Conservation (phyloP, 176 grass and related monocot species). For the Canna indica region DNA sequence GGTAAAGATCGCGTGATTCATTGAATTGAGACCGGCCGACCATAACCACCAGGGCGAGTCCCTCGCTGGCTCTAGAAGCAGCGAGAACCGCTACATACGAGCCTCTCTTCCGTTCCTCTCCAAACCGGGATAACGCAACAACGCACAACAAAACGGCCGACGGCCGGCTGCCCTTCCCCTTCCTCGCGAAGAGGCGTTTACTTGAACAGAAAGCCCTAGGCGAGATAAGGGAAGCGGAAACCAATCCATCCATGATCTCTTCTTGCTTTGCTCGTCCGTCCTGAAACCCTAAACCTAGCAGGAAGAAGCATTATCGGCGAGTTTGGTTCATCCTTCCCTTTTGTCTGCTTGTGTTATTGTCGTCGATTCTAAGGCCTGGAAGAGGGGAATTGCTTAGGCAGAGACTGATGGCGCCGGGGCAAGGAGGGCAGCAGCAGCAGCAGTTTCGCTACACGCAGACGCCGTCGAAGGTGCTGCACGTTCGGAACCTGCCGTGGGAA, state of each 20-base stretch:
- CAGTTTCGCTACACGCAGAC: slow-evolving; percentile 13
- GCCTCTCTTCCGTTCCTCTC: not conserved
- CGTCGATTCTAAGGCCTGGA: not conserved
- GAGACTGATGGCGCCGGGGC: not conserved
- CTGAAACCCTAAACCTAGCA: not conserved
- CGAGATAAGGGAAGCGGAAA: not conserved
- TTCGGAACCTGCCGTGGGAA: slow-evolving; percentile 7
- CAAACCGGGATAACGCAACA: not conserved
- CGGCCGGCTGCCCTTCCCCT: not conserved
- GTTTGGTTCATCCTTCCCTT: not conserved
- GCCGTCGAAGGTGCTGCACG: slow-evolving; percentile 8
- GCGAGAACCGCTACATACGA: not conserved
- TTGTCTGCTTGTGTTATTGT: not conserved
- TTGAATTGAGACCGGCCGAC: too few relatives aligned
- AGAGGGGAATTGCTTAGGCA: not conserved
- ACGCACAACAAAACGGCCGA: not conserved
- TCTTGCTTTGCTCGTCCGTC: not conserved
- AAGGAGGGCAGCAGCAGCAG: slow-evolving; percentile 9
- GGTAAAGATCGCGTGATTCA: not conserved
- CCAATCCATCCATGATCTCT: not conserved
- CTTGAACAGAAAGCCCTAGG: not conserved
- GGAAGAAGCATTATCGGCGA: not conserved
- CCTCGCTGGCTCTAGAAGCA: too few relatives aligned
- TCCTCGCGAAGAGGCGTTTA: not conserved
- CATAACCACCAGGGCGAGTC: too few relatives aligned